Percentiles rank a stretch among this genome's conserved stretches.
Conservation (phyloP, 2,329 filamentous ascomycete genomes). For the Thelonectria olida region DNA sequence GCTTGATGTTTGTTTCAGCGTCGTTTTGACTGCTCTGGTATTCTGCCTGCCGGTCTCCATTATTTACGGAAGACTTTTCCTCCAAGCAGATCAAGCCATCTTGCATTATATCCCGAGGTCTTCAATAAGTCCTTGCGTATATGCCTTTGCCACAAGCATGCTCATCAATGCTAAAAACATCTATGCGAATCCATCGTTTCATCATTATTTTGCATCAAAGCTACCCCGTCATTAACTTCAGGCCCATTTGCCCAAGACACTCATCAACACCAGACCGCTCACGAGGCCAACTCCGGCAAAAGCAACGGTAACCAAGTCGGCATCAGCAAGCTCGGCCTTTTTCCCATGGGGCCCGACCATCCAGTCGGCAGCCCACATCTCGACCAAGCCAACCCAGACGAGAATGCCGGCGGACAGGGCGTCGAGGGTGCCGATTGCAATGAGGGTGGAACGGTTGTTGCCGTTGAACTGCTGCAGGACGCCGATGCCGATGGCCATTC, state of each 20-base stretch:
- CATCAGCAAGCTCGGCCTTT: conserved; percentile 61
- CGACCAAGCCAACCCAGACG: conserved; percentile 81
- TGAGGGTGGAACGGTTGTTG: conserved; percentile 72
- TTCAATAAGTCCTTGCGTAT: background rate
- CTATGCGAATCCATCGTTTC: background rate
- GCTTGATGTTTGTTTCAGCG: background rate
- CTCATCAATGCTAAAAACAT: background rate
- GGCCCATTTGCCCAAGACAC: conserved; percentile 79
- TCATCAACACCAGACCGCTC: conserved; percentile 74
- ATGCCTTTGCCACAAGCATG: background rate
- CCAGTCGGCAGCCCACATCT: conserved; percentile 85
- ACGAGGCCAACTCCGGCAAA: conserved; percentile 65
- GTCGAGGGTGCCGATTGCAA: conserved; percentile 79
- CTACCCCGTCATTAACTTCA: background rate
- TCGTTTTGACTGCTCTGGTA: background rate
- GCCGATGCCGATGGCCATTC: conserved; percentile 83
- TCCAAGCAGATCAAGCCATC: background rate
- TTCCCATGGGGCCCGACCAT: conserved; percentile 56
- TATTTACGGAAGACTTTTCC: background rate
- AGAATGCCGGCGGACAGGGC: conserved; percentile 79
- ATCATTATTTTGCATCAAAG: no score
- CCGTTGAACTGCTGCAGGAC: conserved; percentile 77
- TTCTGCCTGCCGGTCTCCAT: background rate
- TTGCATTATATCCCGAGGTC: background rate
- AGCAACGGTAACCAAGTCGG: conserved; percentile 56